Evolutionary conservation across 257 asterid genomes (phyloP).

Genomic region (Fraxinus quadrangulata): DNA sequence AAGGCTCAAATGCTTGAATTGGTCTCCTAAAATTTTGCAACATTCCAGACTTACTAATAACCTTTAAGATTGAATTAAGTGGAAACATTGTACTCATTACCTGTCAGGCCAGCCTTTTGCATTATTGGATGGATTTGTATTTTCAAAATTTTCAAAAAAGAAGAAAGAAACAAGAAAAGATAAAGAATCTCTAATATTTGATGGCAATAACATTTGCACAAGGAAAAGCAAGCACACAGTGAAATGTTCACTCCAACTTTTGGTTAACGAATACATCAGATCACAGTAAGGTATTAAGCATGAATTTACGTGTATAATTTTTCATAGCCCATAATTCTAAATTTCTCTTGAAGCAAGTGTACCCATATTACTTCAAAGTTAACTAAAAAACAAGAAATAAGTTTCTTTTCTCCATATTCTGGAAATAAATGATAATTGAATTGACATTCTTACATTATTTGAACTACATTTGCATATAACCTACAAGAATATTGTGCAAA

Average conservation of each 20-base stretch:
- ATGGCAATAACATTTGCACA: neutral
- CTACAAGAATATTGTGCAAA: neutral
- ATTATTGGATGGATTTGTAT: neutral
- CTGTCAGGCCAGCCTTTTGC: neutral
- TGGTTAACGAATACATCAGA: neutral
- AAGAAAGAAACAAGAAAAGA: neutral
- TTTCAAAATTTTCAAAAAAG: too few relatives aligned
- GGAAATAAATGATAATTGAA: conserved; percentile 3
- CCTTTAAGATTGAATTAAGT: conserved; percentile 9
- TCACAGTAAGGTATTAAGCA: neutral
- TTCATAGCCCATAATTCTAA: neutral
- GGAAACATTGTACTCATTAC: conserved; percentile 12
- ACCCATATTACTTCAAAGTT: neutral
- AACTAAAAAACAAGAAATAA: neutral
- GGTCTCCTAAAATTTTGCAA: conserved; percentile 14
- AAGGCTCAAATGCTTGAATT: conserved; percentile 1
- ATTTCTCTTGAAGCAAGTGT: conserved; percentile 1
- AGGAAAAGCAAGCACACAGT: neutral
- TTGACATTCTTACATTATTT: neutral
- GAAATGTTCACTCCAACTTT: neutral
- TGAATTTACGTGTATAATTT: neutral
- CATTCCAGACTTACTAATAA: conserved; percentile 4
- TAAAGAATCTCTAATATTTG: neutral
- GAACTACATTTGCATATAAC: neutral
- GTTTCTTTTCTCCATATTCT: neutral